Base-by-base conservation (phyloP, 2,329 filamentous ascomycete genomes). In the Ceratocystis papillata region DNA sequence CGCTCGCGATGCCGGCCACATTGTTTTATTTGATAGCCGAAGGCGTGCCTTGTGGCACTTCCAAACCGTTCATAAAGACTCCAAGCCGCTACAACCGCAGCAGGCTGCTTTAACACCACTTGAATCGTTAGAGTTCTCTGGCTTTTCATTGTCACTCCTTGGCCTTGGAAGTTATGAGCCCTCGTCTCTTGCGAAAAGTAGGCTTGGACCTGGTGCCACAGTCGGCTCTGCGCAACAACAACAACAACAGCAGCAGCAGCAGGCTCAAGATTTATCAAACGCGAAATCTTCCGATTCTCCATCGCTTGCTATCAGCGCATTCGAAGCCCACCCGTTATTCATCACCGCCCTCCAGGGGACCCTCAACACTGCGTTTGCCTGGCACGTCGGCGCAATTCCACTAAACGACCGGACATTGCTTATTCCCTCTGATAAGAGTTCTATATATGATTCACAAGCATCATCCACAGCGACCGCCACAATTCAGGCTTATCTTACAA, bases 41-140 rank as follows among this genome's bases (percentile, higher is more conserved):
- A 76, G 80, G 67, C 78, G 78, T 57, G 78, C 76, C 8, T 73
- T 85, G 65, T 85, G 83, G 83, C 77, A 79, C 67, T 85, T 85
- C 70, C 77, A 77, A 30, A 73, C 75, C 12, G 73, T 77, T 4
- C 71, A 77, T 41, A 79, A 77, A 67, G 77, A 78, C 20, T 76
- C 79, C 4, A 50, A 63, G 25, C 48, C 41, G 48, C 30, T 63
- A 59, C 50, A 67, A 61, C 33, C 57, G 17, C 65, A 65, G 5
- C 59, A 62, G 30, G 55, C 64, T 20, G 44, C 64, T 30, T 15
- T 59, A 22, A 61, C 62, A 2, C n/a, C 67, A 15, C 62, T 63
- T 7, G 65, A 64, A 65, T 64, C 65, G 3, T 60, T 63, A 17
- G 37, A 64, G 17, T 65, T 65, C 17, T 37, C 65, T 12, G 59